A percentile compares a stretch with the other conserved stretches of the same genome.
These are phyloP conservation scores for Dactylellina drechsleri DNA, from an alignment of 2,329 filamentous ascomycete species.

Conservation along the genomic window DNA sequence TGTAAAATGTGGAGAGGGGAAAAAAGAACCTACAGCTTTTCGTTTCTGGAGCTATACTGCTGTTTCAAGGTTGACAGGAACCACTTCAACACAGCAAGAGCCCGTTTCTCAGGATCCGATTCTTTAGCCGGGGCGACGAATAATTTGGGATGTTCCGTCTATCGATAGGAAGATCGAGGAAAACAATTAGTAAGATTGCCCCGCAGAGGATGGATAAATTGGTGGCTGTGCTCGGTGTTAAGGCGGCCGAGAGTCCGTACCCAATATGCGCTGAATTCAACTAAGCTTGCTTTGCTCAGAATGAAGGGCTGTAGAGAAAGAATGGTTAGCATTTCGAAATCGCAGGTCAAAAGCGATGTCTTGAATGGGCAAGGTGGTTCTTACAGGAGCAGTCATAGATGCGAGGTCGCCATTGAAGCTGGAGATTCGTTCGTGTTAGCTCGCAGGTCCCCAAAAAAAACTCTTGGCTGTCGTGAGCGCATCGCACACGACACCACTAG, in stretches of 20 bases:
- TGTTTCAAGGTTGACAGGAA: slow-evolving; percentile 93
- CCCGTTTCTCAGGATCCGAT: slow-evolving; percentile 80
- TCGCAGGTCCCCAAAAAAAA: too few relatives aligned
- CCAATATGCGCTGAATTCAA: slow-evolving; percentile 86
- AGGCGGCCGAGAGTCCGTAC: slow-evolving; percentile 54
- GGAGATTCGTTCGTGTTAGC: slow-evolving; percentile 58
- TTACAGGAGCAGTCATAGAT: slow-evolving; percentile 76
- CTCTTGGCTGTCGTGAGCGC: slow-evolving; percentile 2
- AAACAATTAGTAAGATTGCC: slow-evolving; percentile 12
- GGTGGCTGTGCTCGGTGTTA: slow-evolving; percentile 44
- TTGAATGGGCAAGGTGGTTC: slow-evolving; percentile 4
- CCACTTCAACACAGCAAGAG: slow-evolving; percentile 92
- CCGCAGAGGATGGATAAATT: not conserved
- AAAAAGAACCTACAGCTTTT: slow-evolving; percentile 57
- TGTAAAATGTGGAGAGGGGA: not conserved
- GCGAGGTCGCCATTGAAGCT: slow-evolving; percentile 85
- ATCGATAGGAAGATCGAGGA: slow-evolving; percentile 1
- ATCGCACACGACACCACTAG: slow-evolving; percentile 21
- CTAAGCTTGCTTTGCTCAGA: slow-evolving; percentile 78
- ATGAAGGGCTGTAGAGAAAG: slow-evolving; percentile 74
- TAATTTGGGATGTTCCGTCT: slow-evolving; percentile 76
- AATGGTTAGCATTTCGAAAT: too few relatives aligned
- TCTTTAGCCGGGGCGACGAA: slow-evolving; percentile 85
- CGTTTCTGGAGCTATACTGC: slow-evolving; percentile 69
- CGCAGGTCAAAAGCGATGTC: too few relatives aligned